A percentile compares a stretch with the other conserved stretches of the same genome.
Evolutionary conservation across 2,329 filamentous ascomycete species (phyloP).

Genomic region (Fusarium praegraminearum): DNA sequence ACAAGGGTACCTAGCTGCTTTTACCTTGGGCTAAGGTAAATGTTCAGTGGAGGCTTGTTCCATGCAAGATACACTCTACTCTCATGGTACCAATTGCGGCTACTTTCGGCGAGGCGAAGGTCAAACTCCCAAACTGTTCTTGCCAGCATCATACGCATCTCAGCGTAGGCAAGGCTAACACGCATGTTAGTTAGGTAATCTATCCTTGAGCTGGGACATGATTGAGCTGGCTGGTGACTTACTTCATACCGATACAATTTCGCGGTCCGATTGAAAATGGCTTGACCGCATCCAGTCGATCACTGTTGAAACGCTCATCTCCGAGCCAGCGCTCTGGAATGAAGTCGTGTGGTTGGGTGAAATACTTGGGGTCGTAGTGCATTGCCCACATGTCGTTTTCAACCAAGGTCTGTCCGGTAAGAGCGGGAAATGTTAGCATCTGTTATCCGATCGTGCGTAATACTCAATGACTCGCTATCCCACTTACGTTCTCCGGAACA

Average conservation of each 20-base stretch:
- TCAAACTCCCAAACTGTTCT: constrained; percentile 16
- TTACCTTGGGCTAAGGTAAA: not conserved
- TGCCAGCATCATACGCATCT: constrained; percentile 18
- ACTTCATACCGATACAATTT: constrained; percentile 5
- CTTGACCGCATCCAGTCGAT: not conserved
- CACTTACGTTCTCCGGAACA: constrained; percentile 3
- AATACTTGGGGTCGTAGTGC: not conserved
- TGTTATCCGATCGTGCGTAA: accelerated
- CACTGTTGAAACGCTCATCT: not conserved
- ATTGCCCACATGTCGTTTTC: constrained; percentile 1
- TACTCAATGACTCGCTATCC: accelerated
- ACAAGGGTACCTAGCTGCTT: not conserved
- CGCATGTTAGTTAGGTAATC: not conserved
- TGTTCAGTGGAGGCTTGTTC: not conserved
- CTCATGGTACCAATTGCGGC: not conserved
- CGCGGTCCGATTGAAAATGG: not conserved
- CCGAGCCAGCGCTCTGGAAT: not conserved
- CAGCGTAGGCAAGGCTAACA: constrained; percentile 10
- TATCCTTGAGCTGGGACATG: no score
- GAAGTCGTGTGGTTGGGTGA: not conserved
- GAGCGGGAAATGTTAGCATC: not conserved
- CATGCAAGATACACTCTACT: constrained; percentile 1
- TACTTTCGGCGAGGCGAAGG: not conserved
- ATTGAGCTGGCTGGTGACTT: not conserved
- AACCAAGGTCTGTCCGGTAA: not conserved